phyloP scores from a whole-genome alignment of 176 grass and related monocot genomes.

The Microstegium vimineum region DNA sequence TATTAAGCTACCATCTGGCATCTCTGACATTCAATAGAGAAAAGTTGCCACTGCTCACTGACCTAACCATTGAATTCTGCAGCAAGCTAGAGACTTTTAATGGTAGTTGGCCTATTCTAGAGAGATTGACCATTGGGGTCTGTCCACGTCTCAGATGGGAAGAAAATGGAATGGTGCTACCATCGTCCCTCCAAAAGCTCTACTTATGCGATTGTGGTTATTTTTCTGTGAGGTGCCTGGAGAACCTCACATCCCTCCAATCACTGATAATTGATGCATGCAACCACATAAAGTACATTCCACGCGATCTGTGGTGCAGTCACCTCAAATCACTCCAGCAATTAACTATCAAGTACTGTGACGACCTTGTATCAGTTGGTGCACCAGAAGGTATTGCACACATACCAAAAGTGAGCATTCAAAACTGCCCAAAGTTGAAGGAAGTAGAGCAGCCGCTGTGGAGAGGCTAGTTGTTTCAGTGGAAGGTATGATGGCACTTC shows the following conservation, averaged over 20 bases:
- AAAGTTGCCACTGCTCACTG: neutral
- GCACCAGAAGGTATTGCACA: neutral
- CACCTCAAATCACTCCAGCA: neutral
- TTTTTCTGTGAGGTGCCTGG: neutral
- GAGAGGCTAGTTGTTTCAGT: too few relatives aligned
- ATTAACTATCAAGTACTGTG: fast-evolving
- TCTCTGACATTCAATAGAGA: neutral
- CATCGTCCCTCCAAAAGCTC: neutral
- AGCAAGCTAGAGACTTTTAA: neutral
- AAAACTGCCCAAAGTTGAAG: neutral
- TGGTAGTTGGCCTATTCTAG: neutral
- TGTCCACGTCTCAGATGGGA: neutral
- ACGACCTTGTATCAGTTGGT: neutral
- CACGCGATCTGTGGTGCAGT: neutral
- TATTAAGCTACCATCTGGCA: neutral
- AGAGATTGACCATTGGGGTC: neutral
- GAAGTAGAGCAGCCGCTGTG: neutral
- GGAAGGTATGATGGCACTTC: too few relatives aligned
- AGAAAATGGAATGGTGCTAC: neutral
- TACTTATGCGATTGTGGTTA: fast-evolving
- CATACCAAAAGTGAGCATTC: neutral
- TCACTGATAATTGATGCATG: fast-evolving
- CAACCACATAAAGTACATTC: neutral
- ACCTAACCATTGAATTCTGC: neutral
- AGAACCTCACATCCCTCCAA: neutral